Percentiles rank a stretch among this genome's conserved stretches.
These are phyloP conservation scores for Populus tomentosa DNA, from an alignment of 441 rosid species.

Conservation along the genomic window DNA sequence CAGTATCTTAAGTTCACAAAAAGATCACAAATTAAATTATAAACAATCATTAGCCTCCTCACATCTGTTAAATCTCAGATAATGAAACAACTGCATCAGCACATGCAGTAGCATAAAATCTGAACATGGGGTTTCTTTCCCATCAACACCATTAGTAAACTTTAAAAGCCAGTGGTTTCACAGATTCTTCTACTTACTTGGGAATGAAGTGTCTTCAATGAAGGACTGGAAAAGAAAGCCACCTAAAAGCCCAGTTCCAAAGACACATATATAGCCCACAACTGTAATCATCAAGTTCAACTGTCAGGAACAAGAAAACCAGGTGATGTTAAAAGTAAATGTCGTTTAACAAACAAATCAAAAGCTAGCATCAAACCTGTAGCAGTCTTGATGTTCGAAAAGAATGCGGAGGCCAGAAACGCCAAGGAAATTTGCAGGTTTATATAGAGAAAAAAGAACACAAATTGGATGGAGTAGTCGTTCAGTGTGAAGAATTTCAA, in stretches of 20 bases:
- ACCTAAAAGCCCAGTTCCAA: slow-evolving; percentile 88
- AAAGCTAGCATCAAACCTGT: slow-evolving; percentile 52
- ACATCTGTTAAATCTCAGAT: background rate
- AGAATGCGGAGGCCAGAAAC: slow-evolving; percentile 64
- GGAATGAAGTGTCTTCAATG: slow-evolving; percentile 61
- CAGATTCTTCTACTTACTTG: slow-evolving; percentile 52
- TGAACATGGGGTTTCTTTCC: background rate
- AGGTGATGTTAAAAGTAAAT: background rate
- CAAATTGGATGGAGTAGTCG: slow-evolving; percentile 76
- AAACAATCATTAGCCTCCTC: background rate
- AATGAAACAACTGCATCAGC: background rate
- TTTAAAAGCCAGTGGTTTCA: background rate
- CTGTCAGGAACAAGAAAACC: background rate
- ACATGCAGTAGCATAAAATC: background rate
- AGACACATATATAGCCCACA: slow-evolving; percentile 62
- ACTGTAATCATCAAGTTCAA: slow-evolving; percentile 44
- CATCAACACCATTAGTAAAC: background rate
- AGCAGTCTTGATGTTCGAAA: slow-evolving; percentile 80
- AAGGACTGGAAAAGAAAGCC: slow-evolving; percentile 71
- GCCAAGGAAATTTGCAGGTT: slow-evolving; percentile 88
- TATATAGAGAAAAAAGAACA: slow-evolving; percentile 64
- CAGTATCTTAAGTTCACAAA: background rate
- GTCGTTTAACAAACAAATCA: background rate
- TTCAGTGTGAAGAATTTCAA: slow-evolving; percentile 81
- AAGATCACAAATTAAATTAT: background rate